These are phyloP conservation scores for Fusarium sp. DNA, from an alignment of 2,329 filamentous ascomycete species.

Conservation along the genomic window DNA sequence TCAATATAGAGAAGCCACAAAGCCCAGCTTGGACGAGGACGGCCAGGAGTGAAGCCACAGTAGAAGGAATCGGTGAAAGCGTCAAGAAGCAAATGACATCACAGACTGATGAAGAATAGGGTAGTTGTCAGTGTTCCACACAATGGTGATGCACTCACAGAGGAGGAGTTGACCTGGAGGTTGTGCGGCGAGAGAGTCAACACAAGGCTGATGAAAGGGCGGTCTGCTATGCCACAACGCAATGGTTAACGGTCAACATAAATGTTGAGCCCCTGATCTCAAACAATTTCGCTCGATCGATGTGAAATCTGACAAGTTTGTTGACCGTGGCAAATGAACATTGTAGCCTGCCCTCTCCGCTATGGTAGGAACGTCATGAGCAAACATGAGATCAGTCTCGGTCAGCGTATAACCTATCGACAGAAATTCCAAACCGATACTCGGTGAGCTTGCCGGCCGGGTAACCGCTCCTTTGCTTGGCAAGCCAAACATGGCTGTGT, in stretches of 20 bases:
- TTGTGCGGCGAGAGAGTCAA: background rate
- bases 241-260: background rate
- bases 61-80: conserved; percentile 11
- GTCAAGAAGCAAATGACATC: conserved; percentile 12
- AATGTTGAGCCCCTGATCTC: background rate
- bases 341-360: background rate
- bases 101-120: background rate
- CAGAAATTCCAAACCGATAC: background rate
- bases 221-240: background rate
- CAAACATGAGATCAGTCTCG: background rate
- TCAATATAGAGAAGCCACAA: background rate
- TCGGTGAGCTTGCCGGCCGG: background rate
- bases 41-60: conserved; percentile 18
- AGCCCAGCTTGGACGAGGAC: conserved; percentile 6
- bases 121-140: background rate
- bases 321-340: background rate
- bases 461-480: background rate
- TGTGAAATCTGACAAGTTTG: background rate
- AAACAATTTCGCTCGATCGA: background rate
- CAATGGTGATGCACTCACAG: background rate
- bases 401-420: background rate
- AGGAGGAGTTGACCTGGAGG: background rate
- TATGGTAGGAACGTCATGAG: background rate
- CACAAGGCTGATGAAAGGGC: background rate
- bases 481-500: background rate